Base-by-base conservation (phyloP, 176 grass and related monocot species). In the Phoenix roebelenii region DNA sequence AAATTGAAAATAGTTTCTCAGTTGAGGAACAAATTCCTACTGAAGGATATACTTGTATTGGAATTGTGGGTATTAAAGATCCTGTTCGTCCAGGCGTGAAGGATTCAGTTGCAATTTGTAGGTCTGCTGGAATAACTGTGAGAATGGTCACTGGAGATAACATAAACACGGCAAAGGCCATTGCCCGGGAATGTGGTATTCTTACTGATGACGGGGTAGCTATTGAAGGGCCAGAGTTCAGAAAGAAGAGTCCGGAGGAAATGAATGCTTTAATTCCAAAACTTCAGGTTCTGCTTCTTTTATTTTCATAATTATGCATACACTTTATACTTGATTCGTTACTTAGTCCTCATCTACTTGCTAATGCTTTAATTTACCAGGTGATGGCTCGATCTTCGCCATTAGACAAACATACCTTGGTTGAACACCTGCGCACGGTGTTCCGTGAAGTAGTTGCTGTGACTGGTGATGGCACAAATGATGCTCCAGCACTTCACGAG, bases 141-240 rank as follows among this genome's bases (percentile, higher is more conserved):
- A 92, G 93, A 78, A 98, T 98, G 93, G 81, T 98, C 22, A 98
- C 87, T 25, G 93, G 93, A 63, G 93, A 98, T 66, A 98, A 98
- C 68, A 98, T 98, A 71, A 79, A 88, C 64, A 98, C 93, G 0
- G 93, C 93, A 17, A 98, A 88, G 63, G 93, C 84, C 0, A 98
- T 98, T 54, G 93, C 93, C 58, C 77, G 76, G 61, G 93, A 98
- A 80, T 92, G 93, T 74, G 93, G 93, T 59, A 98, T 98, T 76
- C 84, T 98, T 26, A 98, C 93, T 39, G 81, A 92, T 74, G 81
- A 76, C 49, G 93, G 93, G 48, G 59, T 92, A 6, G 93, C 81
- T 63, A 98, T 98, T 61, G 87, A 98, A 84, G 93, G 93, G 22
- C 81, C 84, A 1, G 83, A 88, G 55, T 98, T 98, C 57, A 88